These are phyloP conservation scores for Corinectria fuckeliana DNA, from an alignment of 2,329 filamentous ascomycete genomes.

Conservation along the genomic window DNA sequence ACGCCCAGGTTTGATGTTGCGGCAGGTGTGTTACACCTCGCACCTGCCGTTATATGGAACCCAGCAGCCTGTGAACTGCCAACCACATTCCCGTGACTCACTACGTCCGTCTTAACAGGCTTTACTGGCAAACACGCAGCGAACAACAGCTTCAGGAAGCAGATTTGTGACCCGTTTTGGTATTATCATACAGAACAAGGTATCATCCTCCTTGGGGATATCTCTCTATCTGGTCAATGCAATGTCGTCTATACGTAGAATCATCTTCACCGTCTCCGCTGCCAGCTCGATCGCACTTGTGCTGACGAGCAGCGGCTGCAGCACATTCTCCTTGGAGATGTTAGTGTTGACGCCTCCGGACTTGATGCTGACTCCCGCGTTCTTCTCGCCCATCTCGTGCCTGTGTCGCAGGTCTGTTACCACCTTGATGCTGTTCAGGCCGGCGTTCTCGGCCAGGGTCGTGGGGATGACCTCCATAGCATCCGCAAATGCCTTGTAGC, in stretches of 20 bases:
- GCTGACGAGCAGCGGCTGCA: slow-evolving; percentile 94
- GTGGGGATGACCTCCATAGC: slow-evolving; percentile 97
- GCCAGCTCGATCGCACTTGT: slow-evolving; percentile 97
- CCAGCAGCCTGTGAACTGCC: not conserved
- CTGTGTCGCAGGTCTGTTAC: slow-evolving; percentile 94
- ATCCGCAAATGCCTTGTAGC: slow-evolving; percentile 98
- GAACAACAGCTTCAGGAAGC: slow-evolving; percentile 23
- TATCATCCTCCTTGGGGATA: slow-evolving; percentile 38
- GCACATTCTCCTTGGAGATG: slow-evolving; percentile 94
- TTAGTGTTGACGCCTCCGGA: slow-evolving; percentile 96
- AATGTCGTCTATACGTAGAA: slow-evolving; percentile 72
- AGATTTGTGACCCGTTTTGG: slow-evolving; percentile 39
- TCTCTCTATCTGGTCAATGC: slow-evolving; percentile 63
- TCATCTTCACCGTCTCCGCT: slow-evolving; percentile 98
- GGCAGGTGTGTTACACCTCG: not conserved
- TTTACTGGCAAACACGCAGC: not conserved
- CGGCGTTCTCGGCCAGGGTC: slow-evolving; percentile 95
- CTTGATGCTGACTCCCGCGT: slow-evolving; percentile 97
- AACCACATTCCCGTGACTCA: not conserved
- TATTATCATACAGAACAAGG: slow-evolving; percentile 47
- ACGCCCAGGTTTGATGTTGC: not conserved
- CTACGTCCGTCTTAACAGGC: not conserved
- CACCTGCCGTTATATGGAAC: not conserved
- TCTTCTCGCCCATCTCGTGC: slow-evolving; percentile 93
- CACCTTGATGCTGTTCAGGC: slow-evolving; percentile 97